Conservation (phyloP, 257 asterid species). For the Solanum pimpinellifolium region DNA sequence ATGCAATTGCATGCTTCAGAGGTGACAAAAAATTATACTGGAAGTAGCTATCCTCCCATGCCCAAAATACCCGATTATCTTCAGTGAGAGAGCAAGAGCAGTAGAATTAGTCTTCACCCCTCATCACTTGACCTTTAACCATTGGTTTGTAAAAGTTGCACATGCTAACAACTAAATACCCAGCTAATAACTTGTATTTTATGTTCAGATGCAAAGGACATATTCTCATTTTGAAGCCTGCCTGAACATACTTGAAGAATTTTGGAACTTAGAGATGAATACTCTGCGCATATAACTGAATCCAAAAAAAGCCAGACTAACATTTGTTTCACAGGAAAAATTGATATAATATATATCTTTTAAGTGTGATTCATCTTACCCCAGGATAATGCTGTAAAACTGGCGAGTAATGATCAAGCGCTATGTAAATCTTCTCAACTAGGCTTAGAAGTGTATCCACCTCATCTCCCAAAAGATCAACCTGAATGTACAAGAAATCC, state of each 20-base stretch:
- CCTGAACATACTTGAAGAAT: background rate
- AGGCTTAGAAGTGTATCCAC: conserved; percentile 64
- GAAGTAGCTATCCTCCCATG: background rate
- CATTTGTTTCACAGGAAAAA: background rate
- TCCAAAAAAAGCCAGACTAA: background rate
- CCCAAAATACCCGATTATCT: background rate
- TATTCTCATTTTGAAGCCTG: background rate
- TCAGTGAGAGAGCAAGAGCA: background rate
- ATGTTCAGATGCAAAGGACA: background rate
- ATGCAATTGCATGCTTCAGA: background rate
- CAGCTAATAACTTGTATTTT: background rate
- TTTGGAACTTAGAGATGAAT: background rate
- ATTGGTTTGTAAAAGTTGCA: background rate
- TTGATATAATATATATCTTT: background rate
- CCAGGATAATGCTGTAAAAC: conserved; percentile 88
- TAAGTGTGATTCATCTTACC: conserved; percentile 35
- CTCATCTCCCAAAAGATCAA: conserved; percentile 92
- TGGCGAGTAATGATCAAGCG: conserved; percentile 83
- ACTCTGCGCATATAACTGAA: background rate
- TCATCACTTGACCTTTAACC: background rate
- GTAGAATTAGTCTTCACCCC: background rate
- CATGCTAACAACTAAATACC: background rate
- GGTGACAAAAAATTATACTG: background rate
- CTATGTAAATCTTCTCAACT: conserved; percentile 71
- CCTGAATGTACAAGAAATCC: conserved; percentile 35